phyloP scores from a whole-genome alignment of 2,329 filamentous ascomycete genomes.

The Sporothrix curviconia region DNA sequence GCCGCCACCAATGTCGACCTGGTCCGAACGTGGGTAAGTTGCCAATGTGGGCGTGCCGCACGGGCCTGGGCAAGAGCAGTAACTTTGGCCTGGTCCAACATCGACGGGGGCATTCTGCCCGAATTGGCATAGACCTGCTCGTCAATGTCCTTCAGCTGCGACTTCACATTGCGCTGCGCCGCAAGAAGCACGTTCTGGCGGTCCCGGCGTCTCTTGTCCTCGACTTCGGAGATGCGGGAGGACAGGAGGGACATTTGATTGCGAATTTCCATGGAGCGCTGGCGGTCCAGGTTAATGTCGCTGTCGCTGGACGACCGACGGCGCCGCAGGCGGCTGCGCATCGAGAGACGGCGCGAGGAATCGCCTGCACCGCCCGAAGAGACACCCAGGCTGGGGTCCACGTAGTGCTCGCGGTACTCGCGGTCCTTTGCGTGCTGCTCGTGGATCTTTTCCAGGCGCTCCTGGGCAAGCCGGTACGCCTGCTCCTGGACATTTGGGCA shows the following conservation, averaged over 20 bases:
- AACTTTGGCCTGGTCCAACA: constrained; percentile 62
- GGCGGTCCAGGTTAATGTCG: constrained; percentile 54
- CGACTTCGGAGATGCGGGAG: constrained; percentile 36
- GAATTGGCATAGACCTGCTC: constrained; percentile 71
- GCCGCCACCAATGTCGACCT: constrained; percentile 69
- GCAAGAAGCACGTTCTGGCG: constrained; percentile 68
- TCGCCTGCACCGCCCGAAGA: constrained; percentile 26
- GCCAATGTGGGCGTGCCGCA: constrained; percentile 50
- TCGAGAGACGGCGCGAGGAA: constrained; percentile 39
- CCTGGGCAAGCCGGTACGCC: constrained; percentile 78
- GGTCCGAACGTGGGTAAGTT: constrained; percentile 42
- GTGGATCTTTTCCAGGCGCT: constrained; percentile 74
- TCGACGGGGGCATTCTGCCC: constrained; percentile 62
- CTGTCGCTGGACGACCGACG: constrained; percentile 61
- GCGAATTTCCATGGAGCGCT: constrained; percentile 65
- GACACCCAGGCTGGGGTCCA: constrained; percentile 32
- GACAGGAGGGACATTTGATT: constrained; percentile 13
- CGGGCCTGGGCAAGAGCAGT: constrained; percentile 61
- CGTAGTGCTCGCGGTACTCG: constrained; percentile 72
- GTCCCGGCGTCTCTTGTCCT: constrained; percentile 70
- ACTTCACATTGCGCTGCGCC: constrained; percentile 80
- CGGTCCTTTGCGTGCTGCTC: constrained; percentile 58
- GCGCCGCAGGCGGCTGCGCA: constrained; percentile 51
- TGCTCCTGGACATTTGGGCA: constrained; percentile 71
- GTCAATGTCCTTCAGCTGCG: constrained; percentile 72